These are phyloP conservation scores for Torulaspora microellipsoides DNA, from an alignment of 805 yeast genomes.

Conservation along the genomic window DNA sequence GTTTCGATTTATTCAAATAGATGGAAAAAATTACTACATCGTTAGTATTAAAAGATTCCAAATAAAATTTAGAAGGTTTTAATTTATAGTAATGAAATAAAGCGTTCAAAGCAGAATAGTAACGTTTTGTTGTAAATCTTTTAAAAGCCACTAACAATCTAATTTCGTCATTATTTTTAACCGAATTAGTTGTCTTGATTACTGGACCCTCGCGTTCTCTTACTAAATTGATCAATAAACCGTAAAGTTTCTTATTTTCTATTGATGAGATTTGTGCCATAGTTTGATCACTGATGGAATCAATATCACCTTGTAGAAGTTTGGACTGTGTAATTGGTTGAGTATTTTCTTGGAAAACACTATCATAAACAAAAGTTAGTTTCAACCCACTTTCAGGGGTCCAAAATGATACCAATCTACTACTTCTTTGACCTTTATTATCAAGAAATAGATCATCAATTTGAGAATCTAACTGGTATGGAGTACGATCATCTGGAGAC, in stretches of 20 bases:
- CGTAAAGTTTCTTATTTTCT: conserved; percentile 75
- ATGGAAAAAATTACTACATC: conserved; percentile 83
- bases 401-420: conserved; percentile 62
- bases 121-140: conserved; percentile 78
- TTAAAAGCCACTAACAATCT: conserved; percentile 85
- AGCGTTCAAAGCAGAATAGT: conserved; percentile 80
- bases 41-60: conserved; percentile 81
- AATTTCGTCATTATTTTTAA: conserved; percentile 76
- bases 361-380: conserved; percentile 68
- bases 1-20: conserved; percentile 65
- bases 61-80: conserved; percentile 80
- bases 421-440: conserved; percentile 56
- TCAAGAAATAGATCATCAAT: conserved; percentile 83
- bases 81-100: conserved; percentile 86
- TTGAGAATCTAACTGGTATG: conserved; percentile 59
- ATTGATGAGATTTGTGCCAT: conserved; percentile 72
- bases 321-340: conserved; percentile 24
- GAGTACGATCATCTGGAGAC: conserved; percentile 25
- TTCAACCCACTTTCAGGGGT: conserved; percentile 34
- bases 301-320: conserved; percentile 43
- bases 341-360: conserved; percentile 42
- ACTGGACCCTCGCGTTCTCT: conserved; percentile 83
- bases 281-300: conserved; percentile 69
- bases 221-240: conserved; percentile 66
- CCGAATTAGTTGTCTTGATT: conserved; percentile 69